Conservation (phyloP, 2,329 filamentous ascomycete genomes). For the Monilinia fructigena region DNA sequence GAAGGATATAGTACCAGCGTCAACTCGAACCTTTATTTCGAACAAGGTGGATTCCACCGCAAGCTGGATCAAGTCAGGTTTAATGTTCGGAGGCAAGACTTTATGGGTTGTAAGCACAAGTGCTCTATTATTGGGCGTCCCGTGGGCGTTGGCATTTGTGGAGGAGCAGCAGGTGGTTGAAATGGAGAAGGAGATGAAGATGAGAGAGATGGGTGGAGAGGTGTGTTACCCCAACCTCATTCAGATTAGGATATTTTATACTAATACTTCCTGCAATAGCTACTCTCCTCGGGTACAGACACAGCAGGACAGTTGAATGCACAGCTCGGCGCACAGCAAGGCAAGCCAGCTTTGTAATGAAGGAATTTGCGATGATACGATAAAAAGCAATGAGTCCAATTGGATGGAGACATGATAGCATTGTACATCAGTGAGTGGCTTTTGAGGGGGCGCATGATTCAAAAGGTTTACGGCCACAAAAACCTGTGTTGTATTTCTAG, state of each 20-base stretch:
- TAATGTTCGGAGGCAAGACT: slow-evolving; percentile 77
- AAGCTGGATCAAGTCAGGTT: slow-evolving; percentile 56
- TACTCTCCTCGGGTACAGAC: slow-evolving; percentile 31
- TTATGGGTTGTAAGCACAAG: slow-evolving; percentile 90
- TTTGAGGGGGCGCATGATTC: slow-evolving; percentile 31
- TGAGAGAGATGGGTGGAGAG: slow-evolving; percentile 89
- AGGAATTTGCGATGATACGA: slow-evolving; percentile 22
- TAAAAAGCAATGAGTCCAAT: slow-evolving; percentile 22
- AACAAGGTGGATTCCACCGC: slow-evolving; percentile 57
- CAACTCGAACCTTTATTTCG: slow-evolving; percentile 66
- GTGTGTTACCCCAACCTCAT: slow-evolving; percentile 42
- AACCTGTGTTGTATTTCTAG: slow-evolving; percentile 40
- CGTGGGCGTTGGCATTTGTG: slow-evolving; percentile 86
- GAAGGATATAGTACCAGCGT: slow-evolving; percentile 73
- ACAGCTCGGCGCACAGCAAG: slow-evolving; percentile 35
- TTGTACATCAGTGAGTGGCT: slow-evolving; percentile 35
- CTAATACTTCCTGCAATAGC: slow-evolving; percentile 29
- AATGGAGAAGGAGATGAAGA: slow-evolving; percentile 96
- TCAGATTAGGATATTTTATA: neutral
- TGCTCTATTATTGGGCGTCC: slow-evolving; percentile 84
- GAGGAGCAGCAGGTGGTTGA: slow-evolving; percentile 97
- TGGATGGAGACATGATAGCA: slow-evolving; percentile 28
- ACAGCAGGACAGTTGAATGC: slow-evolving; percentile 34
- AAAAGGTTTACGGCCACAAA: slow-evolving; percentile 29
- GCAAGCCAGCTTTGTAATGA: slow-evolving; percentile 39